Evolutionary conservation across 1,139 yeast genomes (phyloP), one percentile per base, ranked within the genome.

Genomic region (Blastobotrys aristatus): DNA sequence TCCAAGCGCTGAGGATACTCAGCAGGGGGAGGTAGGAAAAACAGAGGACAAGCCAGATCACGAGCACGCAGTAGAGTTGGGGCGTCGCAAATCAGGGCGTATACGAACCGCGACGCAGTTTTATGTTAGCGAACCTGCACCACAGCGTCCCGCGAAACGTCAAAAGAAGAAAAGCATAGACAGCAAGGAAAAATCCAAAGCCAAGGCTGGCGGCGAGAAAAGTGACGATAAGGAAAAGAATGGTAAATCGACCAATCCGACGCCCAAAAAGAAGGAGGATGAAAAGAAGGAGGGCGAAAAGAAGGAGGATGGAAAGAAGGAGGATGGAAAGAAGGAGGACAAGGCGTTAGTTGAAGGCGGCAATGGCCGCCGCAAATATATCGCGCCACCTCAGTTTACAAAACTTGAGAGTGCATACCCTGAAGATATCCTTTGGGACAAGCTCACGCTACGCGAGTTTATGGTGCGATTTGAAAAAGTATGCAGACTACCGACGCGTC

Each of bases 401-500:
- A 53, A 54, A 11, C 46, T 62, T 16, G 53, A 53, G 17, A 48
- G 60, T 14, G 47, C 46, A n/a, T 53, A 47, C 44, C 59, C 66
- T 20, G 49, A 53, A 8, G 55, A 54, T 22, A 49, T 62, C 14
- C 40, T 61, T 4, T 61, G 65, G 64, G 50, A 48, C 11, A 52
- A 57, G 37, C 52, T 61, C 7, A 51, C 56, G 14, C 44, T 61
- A 16, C 56, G 66, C 2, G 66, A 62, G 46, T 60, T 61, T 48
- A 49, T 58, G 17, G 48, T 62, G 21, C 50, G 64, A 26, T 62
- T 46, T 31, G 48, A 68, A 50, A 59, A 61, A 47, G 58, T 64
- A 27, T 64, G 67, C 44, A 56, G 64, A 21, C 52, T 67, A 34
- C 67, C 70, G 3, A 51, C 62, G 16, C 58, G 70, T 44, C 65